Evolutionary conservation across 768 basidiomycete species (phyloP), one percentile per base, ranked within the genome.

Genomic region (Lactifluus hygrophoroides): DNA sequence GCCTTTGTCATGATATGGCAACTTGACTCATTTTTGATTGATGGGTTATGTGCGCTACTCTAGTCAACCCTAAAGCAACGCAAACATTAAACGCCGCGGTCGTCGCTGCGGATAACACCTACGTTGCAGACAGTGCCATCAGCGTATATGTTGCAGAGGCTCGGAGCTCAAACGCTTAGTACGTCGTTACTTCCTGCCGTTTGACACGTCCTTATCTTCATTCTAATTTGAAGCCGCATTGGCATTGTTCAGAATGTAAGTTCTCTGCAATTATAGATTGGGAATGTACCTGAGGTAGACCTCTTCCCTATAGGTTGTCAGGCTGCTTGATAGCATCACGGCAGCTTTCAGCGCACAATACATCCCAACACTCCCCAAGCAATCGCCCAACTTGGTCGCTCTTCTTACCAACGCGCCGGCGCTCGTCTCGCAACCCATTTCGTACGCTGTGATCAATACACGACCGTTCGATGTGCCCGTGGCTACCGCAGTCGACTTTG

Each of bases 111-210:
- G 72, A 84, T 54, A 72, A 80, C 55, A 77, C 78, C 1, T 71
- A 77, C 3, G 62, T 65, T 23, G 80, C 80, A 1, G 34, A 56
- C 10, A 5, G 28, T 3, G 10, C 42, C 13, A 71, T 86, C 1
- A 82, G 77, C 0, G 74, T 76, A 14, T 78, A 76, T 59, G 72
- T 67, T 0, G 72, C 71, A 0, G 75, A 77, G 60, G 84, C 79
- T 21, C 73, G 84, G 28, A 84, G 78, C 48, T 83, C 84, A 61
- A 80, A 79, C 59, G 77, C 75, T 17, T 85, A 74, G 84, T 86
- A 66, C 34, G 51, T 52, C 6, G 19, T 40, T 17, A 3, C 6
- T 17, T 28, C 44, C 30, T 47, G 32, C 38, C 32, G 3, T 19
- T 30, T 19, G 27, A 21, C 16, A 19, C 10, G 43, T 9, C 17